A percentile compares a stretch with the other conserved stretches of the same genome.
These are phyloP conservation scores for Miscanthus sacchariflorus DNA, from an alignment of 202 grass and related monocot species.

Conservation along the genomic window DNA sequence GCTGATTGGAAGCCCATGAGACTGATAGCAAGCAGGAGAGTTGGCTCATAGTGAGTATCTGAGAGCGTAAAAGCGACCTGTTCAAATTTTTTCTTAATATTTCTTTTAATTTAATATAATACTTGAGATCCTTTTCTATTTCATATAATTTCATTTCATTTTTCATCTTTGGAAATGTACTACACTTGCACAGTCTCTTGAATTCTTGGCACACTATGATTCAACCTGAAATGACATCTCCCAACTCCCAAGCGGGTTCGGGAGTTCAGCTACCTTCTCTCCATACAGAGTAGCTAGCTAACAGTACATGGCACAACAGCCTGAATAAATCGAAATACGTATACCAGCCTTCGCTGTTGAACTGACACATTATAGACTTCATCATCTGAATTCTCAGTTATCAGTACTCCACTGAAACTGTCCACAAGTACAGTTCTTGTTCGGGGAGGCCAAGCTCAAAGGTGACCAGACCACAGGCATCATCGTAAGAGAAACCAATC, in stretches of 20 bases:
- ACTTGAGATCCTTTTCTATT: too few relatives aligned
- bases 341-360: neutral
- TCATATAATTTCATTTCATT: neutral
- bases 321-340: neutral
- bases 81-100: too few relatives aligned
- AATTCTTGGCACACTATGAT: neutral
- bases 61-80: too few relatives aligned
- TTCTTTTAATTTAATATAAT: too few relatives aligned
- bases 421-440: constrained; percentile 62
- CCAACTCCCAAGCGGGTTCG: neutral
- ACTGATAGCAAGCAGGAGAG: too few relatives aligned
- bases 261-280: neutral
- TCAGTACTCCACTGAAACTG: constrained; percentile 52
- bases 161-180: neutral
- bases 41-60: too few relatives aligned
- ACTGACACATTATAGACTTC: too few relatives aligned
- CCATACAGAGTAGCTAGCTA: neutral
- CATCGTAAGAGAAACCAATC: constrained; percentile 57
- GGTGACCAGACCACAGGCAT: constrained; percentile 44
- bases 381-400: too few relatives aligned
- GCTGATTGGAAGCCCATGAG: too few relatives aligned
- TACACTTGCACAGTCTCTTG: neutral
- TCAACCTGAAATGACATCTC: neutral
- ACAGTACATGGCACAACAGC: too few relatives aligned
- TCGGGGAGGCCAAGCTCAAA: constrained; percentile 54